Evolutionary conservation across 345 rosid genomes (phyloP), one percentile per base, ranked within the genome.

Genomic region (Pistacia vera): DNA sequence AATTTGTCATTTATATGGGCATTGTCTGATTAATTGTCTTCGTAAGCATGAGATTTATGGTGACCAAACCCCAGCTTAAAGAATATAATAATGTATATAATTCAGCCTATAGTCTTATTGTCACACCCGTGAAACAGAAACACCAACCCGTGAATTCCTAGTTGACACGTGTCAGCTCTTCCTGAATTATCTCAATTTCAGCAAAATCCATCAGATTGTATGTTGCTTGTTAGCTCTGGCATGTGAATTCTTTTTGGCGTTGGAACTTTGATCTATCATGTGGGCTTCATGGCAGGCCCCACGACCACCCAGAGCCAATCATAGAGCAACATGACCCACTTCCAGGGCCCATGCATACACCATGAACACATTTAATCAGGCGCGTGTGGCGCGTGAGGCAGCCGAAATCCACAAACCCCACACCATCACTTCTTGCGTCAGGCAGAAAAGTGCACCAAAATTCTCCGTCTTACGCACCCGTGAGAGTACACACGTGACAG

Each of bases 141-240:
- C 57, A 46, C 81, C 77, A 78, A 75, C 92, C 91, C 91, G 90
- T 91, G 91, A 89, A 77, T 75, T 79, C 70, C 57, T n/a, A n/a
- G 36, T 11, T 4, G 79, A 83, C 89, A 89, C 89, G 89, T 86
- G 90, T 77, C 87, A 4, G 11, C 10, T 70, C 75, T 63, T 4
- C 68, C 51, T 11, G 48, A 64, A 3, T 51, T 64, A 8, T 8
- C 70, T 12, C 44, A 41, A 14, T 52, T 36, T 68, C 52, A 8
- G 11, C 49, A 46, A 36, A 73, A 22, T 54, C 63, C 58, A 30
- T 4, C 63, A 25, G 41, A 28, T 54, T 17, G 41, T 13, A 11
- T 52, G 17, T 2, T 48, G 20, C n/a, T 1, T 67, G 71, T 13
- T 13, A 4, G 17, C 44, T 56, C 30, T 49, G 10, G 77, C 86